Base-by-base conservation (phyloP, 176 grass and related monocot genomes). In the Avena eriantha region DNA sequence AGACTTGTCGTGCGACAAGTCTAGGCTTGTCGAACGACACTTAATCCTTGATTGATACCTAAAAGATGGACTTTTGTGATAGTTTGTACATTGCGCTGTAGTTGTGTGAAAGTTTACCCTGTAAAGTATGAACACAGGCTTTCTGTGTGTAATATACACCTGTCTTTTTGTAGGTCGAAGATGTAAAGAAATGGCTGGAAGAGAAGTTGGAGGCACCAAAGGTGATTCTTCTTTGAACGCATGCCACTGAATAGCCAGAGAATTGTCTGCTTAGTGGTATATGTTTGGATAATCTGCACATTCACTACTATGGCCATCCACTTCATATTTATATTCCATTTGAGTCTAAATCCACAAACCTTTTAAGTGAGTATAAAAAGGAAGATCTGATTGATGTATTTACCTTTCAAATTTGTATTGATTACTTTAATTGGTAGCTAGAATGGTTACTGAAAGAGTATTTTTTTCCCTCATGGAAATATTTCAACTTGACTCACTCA, bases 161-260 rank as follows among this genome's bases (percentile, higher is more conserved):
- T 91, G 51, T 90, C 39, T 46, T 73, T 53, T 73, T 81, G 66
- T 67, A 98, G 96, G 86, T 96, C 61, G 93, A 98, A 91, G 93
- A 96, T 91, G 93, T 98, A 79, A 94, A 92, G 73, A 92, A 82
- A 80, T 98, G 93, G 96, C 77, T 98, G 87, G 92, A 94, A 90
- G 92, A 94, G 76, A 92, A 86, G 81, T 64, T 98, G 81, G 91
- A 80, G 39, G 82, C 86, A 66, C 79, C 86, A 84, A 89, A 92
- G 96, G 96, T 98, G 72, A 89, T 26, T 85, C 45, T 77, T 85
- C 41, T 56, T 86, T 83, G 41, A 87, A 69, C 80, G 34, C 36
- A 79, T 46, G 68, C 22, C 48, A 50, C 66, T 61, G 36, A 66
- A 15, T 58, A 43, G 17, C 18, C 17, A 76, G 34, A 73, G 13